Evolutionary conservation across 2,329 filamentous ascomycete species (phyloP).

Genomic region (Helotiales sp.): DNA sequence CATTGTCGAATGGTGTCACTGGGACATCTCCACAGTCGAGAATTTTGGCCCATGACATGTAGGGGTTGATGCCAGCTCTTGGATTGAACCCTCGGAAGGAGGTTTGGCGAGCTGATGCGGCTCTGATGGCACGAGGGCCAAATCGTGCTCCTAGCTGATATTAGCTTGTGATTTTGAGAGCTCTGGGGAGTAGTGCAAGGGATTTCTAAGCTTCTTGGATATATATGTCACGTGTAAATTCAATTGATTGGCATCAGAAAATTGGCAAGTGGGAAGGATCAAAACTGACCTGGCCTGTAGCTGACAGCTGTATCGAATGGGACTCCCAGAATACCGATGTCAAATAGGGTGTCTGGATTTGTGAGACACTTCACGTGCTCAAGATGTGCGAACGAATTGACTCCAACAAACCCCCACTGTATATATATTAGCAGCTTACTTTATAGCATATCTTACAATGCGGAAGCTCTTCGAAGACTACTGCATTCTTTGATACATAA

Average conservation of each 20-base stretch:
- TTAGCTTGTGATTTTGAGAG: not conserved
- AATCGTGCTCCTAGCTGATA: slow-evolving; percentile 66
- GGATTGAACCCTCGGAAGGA: slow-evolving; percentile 80
- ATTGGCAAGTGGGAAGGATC: not conserved
- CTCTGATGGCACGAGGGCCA: slow-evolving; percentile 83
- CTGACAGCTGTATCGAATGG: slow-evolving; percentile 75
- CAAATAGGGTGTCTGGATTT: slow-evolving; percentile 61
- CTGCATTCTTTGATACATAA: too few species aligned
- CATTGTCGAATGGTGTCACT: slow-evolving; percentile 83
- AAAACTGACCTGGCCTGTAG: slow-evolving; percentile 61
- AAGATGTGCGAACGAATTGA: slow-evolving; percentile 74
- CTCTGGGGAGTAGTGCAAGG: not conserved
- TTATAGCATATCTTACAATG: too few species aligned
- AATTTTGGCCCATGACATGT: slow-evolving; percentile 73
- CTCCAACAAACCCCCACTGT: slow-evolving; percentile 68
- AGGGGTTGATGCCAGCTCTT: slow-evolving; percentile 80
- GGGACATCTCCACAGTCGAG: slow-evolving; percentile 92
- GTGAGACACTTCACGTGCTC: slow-evolving; percentile 68
- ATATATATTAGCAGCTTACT: not conserved
- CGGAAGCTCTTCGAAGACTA: too few species aligned
- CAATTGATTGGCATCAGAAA: not conserved
- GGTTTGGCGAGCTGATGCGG: slow-evolving; percentile 79
- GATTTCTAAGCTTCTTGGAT: not conserved
- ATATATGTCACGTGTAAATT: not conserved
- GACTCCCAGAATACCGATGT: slow-evolving; percentile 71